A percentile compares a stretch with the other conserved stretches of the same genome.
phyloP scores from a whole-genome alignment of 768 basidiomycete species.

The Cystoderma amianthinum region DNA sequence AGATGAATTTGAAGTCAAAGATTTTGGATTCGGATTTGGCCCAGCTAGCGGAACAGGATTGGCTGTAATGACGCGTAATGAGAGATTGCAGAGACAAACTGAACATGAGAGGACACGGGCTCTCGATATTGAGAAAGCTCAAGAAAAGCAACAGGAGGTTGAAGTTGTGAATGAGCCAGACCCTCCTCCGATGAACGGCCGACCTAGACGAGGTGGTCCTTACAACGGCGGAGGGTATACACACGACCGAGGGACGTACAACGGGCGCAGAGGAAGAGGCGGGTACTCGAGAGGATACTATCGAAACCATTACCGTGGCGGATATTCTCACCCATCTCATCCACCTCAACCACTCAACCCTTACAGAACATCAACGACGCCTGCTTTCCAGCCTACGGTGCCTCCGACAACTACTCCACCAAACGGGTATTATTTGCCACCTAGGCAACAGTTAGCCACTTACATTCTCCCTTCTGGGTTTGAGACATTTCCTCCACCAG shows the following conservation, averaged over 20 bases:
- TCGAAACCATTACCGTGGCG: constrained; percentile 23
- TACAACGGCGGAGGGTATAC: constrained; percentile 19
- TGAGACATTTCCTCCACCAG: constrained; percentile 18
- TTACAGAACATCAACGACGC: constrained; percentile 20
- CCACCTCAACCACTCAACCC: constrained; percentile 23
- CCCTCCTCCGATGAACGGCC: background rate
- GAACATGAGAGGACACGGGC: constrained; percentile 14
- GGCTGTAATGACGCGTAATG: constrained; percentile 19
- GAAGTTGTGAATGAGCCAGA: constrained; percentile 5
- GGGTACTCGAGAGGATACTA: constrained; percentile 27
- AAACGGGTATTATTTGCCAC: constrained; percentile 19
- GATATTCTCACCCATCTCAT: constrained; percentile 14
- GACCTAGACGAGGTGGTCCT: constrained; percentile 7
- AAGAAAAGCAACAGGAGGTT: constrained; percentile 6
- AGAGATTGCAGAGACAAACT: constrained; percentile 21
- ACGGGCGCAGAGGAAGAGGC: constrained; percentile 19
- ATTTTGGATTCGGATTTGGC: constrained; percentile 65
- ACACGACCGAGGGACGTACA: constrained; percentile 20
- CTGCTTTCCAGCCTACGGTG: constrained; percentile 13
- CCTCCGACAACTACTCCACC: constrained; percentile 25
- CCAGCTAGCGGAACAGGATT: constrained; percentile 28
- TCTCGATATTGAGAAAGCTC: constrained; percentile 2
- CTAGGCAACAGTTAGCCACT: constrained; percentile 12
- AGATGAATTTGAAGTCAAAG: constrained; percentile 46
- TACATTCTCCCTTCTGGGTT: constrained; percentile 23